A percentile compares a stretch with the other conserved stretches of the same genome.
phyloP scores from a whole-genome alignment of 306 rosid species.

The Cajanus cajan region DNA sequence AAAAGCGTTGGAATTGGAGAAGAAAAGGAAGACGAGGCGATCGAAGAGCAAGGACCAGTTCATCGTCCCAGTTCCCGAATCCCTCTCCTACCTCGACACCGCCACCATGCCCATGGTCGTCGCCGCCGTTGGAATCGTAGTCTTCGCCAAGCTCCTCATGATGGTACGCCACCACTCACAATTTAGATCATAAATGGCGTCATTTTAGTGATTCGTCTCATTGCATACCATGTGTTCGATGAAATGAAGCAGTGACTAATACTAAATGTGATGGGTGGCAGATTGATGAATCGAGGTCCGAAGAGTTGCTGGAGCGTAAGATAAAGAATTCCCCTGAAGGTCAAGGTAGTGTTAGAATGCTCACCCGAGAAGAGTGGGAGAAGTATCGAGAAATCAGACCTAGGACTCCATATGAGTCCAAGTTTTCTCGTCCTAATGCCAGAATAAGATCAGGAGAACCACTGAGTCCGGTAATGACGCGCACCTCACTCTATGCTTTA shows the following conservation, averaged over 20 bases:
- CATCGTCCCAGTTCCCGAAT: slow-evolving; percentile 66
- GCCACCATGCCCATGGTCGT: slow-evolving; percentile 78
- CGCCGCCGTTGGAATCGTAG: slow-evolving; percentile 47
- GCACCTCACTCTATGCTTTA: neutral
- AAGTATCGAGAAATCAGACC: slow-evolving; percentile 42
- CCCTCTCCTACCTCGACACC: slow-evolving; percentile 68
- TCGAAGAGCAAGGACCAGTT: slow-evolving; percentile 47
- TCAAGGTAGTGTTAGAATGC: slow-evolving; percentile 44
- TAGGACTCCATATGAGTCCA: slow-evolving; percentile 45
- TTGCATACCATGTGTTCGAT: slow-evolving; percentile 38
- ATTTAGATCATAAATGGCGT: too few species aligned
- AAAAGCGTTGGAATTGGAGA: slow-evolving; percentile 52
- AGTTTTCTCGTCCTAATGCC: slow-evolving; percentile 41
- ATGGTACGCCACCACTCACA: slow-evolving; percentile 44
- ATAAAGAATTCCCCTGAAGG: slow-evolving; percentile 38
- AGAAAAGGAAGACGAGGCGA: slow-evolving; percentile 37
- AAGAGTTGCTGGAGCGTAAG: slow-evolving; percentile 46
- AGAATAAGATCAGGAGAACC: slow-evolving; percentile 43
- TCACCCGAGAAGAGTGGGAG: slow-evolving; percentile 43
- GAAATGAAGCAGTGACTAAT: slow-evolving; percentile 7
- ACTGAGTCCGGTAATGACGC: slow-evolving; percentile 40
- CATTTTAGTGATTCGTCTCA: too few species aligned
- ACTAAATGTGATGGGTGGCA: slow-evolving; percentile 28
- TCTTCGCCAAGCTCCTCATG: slow-evolving; percentile 65
- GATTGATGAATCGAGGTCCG: slow-evolving; percentile 69